These are phyloP conservation scores for Apiospora hydei DNA, from an alignment of 2,329 filamentous ascomycete species.

Conservation along the genomic window DNA sequence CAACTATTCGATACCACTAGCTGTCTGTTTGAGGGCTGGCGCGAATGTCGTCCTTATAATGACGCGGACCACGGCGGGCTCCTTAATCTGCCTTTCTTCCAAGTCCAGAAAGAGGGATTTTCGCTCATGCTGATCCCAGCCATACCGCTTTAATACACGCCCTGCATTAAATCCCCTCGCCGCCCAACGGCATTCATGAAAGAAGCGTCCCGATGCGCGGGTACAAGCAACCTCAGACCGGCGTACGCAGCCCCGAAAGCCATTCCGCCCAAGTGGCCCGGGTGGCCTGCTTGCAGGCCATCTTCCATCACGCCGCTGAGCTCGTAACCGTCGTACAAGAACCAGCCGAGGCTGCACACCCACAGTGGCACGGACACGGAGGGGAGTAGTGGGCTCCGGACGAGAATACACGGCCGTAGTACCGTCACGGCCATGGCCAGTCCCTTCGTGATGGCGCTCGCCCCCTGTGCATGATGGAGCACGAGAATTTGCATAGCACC, in stretches of 20 bases:
- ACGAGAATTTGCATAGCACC: not conserved
- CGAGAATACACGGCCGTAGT: slow-evolving; percentile 13
- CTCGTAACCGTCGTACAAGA: slow-evolving; percentile 21
- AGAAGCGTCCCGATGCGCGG: not conserved
- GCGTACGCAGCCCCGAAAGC: slow-evolving; percentile 19
- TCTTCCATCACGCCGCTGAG: not conserved
- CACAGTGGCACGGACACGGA: slow-evolving; percentile 22
- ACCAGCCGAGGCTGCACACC: slow-evolving; percentile 18
- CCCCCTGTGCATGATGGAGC: slow-evolving; percentile 9
- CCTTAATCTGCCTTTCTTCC: too few species aligned
- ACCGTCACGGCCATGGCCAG: slow-evolving; percentile 26
- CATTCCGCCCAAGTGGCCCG: slow-evolving; percentile 25
- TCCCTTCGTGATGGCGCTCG: slow-evolving; percentile 26
- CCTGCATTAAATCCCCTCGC: too few species aligned
- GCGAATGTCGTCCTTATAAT: too few species aligned
- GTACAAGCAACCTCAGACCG: not conserved
- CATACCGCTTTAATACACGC: too few species aligned
- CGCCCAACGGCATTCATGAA: not conserved
- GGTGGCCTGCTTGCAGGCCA: slow-evolving; percentile 15
- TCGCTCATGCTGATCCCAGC: not conserved
- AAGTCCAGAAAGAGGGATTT: not conserved
- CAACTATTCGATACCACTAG: too few species aligned
- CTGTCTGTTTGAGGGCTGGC: too few species aligned
- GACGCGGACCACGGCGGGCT: too few species aligned
- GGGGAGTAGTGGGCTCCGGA: not conserved